These are phyloP conservation scores for Mycena capillaripes DNA, from an alignment of 768 basidiomycete species.

Conservation along the genomic window DNA sequence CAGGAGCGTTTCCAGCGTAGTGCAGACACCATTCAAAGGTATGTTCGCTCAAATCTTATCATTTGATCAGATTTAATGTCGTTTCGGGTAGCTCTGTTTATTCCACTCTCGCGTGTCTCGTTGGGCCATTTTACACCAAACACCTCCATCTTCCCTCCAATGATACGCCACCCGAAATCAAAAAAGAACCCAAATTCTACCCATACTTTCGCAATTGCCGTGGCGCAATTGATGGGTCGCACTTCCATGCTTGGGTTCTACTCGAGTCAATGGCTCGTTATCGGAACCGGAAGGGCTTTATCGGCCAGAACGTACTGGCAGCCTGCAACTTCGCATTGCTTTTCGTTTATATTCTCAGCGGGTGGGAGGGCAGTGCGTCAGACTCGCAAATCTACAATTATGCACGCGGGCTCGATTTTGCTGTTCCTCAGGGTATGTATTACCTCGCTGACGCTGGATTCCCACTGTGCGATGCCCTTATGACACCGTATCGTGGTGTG, in stretches of 20 bases:
- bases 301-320: conserved; percentile 14
- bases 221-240: conserved; percentile 47
- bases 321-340: conserved; percentile 20
- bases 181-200: conserved; percentile 37
- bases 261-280: conserved; percentile 33
- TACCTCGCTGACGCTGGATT: conserved; percentile 28
- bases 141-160: conserved; percentile 39
- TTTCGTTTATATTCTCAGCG: conserved; percentile 6
- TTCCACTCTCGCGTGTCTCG: conserved; percentile 32
- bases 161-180: conserved; percentile 38
- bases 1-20: conserved; percentile 48
- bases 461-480: conserved; percentile 33
- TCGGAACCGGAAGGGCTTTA: conserved; percentile 44
- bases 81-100: conserved; percentile 23
- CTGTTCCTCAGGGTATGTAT: neutral
- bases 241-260: conserved; percentile 42
- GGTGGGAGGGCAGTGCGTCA: conserved; percentile 18
- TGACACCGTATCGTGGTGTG: conserved; percentile 43
- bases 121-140: conserved; percentile 39
- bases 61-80: neutral
- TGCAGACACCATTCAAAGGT: conserved; percentile 49
- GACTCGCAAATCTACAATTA: conserved; percentile 39
- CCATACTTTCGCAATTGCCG: conserved; percentile 46
- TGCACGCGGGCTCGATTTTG: neutral
- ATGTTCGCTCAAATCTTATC: neutral